Conservation (phyloP, 2,329 filamentous ascomycete genomes). For the Cladosporium sp. region DNA sequence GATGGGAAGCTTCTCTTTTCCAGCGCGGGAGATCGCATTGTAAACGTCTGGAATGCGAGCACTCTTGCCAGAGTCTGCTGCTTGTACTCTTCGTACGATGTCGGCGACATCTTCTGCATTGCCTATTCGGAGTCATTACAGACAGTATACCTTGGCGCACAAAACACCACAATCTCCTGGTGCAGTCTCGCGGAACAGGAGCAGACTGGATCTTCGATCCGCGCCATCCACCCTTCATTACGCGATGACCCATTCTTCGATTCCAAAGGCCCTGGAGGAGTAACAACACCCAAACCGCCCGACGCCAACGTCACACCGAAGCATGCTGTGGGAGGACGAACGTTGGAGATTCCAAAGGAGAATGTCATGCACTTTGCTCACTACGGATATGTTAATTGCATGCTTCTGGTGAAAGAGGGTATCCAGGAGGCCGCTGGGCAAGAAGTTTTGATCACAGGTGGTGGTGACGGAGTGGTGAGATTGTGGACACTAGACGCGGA, state of each 20-base stretch:
- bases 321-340: slow-evolving; percentile 54
- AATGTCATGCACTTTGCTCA: slow-evolving; percentile 87
- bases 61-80: slow-evolving; percentile 76
- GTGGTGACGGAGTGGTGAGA: slow-evolving; percentile 90
- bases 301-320: slow-evolving; percentile 46
- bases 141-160: slow-evolving; percentile 84
- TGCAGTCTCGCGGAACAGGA: slow-evolving; percentile 45
- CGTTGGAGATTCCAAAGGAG: slow-evolving; percentile 74
- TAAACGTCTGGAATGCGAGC: slow-evolving; percentile 86
- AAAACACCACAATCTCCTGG: slow-evolving; percentile 96
- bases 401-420: slow-evolving; percentile 75
- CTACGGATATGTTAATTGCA: slow-evolving; percentile 93
- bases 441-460: slow-evolving; percentile 83
- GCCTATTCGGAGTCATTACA: slow-evolving; percentile 75
- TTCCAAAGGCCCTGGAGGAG: slow-evolving; percentile 77
- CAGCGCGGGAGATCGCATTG: slow-evolving; percentile 84
- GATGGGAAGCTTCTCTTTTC: slow-evolving; percentile 78
- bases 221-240: slow-evolving; percentile 61
- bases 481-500: slow-evolving; percentile 73
- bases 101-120: slow-evolving; percentile 94
- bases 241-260: slow-evolving; percentile 90
- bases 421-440: slow-evolving; percentile 63
- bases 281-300: slow-evolving; percentile 67
- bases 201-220: slow-evolving; percentile 13
- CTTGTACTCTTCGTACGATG: slow-evolving; percentile 88